phyloP scores from a whole-genome alignment of 2,329 filamentous ascomycete species.

The Taxawa tesnikishii region DNA sequence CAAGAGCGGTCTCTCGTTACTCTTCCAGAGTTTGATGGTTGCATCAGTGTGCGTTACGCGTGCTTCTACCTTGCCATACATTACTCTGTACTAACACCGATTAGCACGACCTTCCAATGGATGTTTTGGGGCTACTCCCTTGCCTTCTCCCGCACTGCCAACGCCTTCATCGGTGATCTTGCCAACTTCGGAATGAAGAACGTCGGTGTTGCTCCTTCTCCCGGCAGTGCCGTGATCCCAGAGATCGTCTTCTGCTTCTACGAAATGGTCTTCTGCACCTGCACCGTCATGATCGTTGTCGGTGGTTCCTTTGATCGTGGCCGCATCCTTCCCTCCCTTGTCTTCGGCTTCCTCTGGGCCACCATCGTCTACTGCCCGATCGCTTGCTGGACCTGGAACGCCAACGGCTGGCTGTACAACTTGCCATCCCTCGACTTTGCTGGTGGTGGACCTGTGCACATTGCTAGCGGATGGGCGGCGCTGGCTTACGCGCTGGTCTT shows the following conservation, averaged over 20 bases:
- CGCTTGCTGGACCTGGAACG: constrained; percentile 56
- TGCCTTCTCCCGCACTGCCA: constrained; percentile 47
- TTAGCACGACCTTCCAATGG: constrained; percentile 43
- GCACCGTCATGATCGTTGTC: constrained; percentile 52
- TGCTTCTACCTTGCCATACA: neutral
- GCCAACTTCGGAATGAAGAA: constrained; percentile 50
- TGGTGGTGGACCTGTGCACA: constrained; percentile 52
- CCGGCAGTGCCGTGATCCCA: constrained; percentile 43
- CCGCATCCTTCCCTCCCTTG: constrained; percentile 50
- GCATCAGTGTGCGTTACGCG: constrained; percentile 19
- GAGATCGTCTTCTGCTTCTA: constrained; percentile 57
- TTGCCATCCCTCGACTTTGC: constrained; percentile 49
- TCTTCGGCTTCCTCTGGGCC: constrained; percentile 53
- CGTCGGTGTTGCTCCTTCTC: constrained; percentile 47
- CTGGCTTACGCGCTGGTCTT: constrained; percentile 53
- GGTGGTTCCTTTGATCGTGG: constrained; percentile 53
- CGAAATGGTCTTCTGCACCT: constrained; percentile 51
- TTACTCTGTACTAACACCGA: neutral
- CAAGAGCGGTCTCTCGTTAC: constrained; percentile 48
- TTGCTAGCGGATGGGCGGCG: constrained; percentile 50
- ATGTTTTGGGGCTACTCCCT: constrained; percentile 51
- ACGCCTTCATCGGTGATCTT: constrained; percentile 51
- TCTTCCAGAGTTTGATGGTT: constrained; percentile 52
- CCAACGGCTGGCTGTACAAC: constrained; percentile 52
- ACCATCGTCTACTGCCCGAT: constrained; percentile 54